Evolutionary conservation across 805 yeast genomes (phyloP).

Genomic region (Metschnikowia vanudenii): DNA sequence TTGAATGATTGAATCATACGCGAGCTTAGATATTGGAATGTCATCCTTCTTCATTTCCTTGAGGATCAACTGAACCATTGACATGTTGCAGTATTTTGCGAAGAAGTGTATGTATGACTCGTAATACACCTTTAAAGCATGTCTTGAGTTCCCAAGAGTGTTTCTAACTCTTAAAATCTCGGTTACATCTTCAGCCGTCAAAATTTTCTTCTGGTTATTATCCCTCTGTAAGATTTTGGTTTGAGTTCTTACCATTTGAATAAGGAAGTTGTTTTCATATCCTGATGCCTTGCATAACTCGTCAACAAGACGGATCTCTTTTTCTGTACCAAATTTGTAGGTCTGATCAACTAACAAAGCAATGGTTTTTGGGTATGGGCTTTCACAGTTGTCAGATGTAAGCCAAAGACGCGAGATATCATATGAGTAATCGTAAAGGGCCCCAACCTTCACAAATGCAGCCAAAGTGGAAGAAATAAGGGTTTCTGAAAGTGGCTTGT

Average conservation of each 20-base stretch:
- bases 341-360: conserved; percentile 29
- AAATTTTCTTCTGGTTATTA: conserved; percentile 25
- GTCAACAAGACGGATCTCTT: conserved; percentile 26
- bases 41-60: conserved; percentile 26
- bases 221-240: conserved; percentile 28
- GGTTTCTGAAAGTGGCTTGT: conserved; percentile 23
- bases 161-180: conserved; percentile 18
- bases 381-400: conserved; percentile 19
- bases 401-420: conserved; percentile 30
- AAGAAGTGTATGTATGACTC: conserved; percentile 29
- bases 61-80: conserved; percentile 27
- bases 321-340: conserved; percentile 27
- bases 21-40: conserved; percentile 23
- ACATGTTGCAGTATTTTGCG: conserved; percentile 27
- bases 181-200: conserved; percentile 28
- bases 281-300: conserved; percentile 21
- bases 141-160: conserved; percentile 12
- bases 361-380: conserved; percentile 29
- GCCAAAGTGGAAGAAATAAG: conserved; percentile 29
- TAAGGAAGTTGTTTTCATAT: conserved; percentile 23
- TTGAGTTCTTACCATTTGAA: conserved; percentile 25
- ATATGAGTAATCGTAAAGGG: conserved; percentile 32
- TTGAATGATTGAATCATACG: conserved; percentile 23
- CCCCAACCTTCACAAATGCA: conserved; percentile 26
- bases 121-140: conserved; percentile 28